Percentiles rank a stretch among this genome's conserved stretches.
Evolutionary conservation across 768 basidiomycete species (phyloP).

Genomic region (Ramaria sp.): DNA sequence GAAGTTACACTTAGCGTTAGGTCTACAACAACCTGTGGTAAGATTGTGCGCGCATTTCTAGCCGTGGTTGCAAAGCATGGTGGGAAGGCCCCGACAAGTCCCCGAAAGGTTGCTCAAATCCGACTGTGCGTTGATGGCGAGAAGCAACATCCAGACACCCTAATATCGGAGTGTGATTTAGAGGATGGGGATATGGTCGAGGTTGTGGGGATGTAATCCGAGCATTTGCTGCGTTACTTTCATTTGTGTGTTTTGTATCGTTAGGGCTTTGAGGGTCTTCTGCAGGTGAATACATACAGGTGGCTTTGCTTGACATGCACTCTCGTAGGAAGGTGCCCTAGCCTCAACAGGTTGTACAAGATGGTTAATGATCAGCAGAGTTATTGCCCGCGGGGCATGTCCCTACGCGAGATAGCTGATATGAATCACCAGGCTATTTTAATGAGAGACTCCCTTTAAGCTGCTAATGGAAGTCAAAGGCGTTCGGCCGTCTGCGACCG

Average conservation of each 20-base stretch:
- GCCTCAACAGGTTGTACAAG: no score
- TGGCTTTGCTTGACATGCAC: no score
- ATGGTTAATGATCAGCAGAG: no score
- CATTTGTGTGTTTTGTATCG: background rate
- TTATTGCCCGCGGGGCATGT: no score
- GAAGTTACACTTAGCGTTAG: constrained; percentile 59
- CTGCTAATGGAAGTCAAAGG: no score
- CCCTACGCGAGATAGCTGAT: no score
- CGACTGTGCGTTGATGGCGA: constrained; percentile 78
- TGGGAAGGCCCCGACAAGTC: constrained; percentile 15
- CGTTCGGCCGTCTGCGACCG: no score
- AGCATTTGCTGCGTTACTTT: background rate
- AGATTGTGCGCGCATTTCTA: constrained; percentile 66
- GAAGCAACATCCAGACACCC: constrained; percentile 42
- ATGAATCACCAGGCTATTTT: no score
- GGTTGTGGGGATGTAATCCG: constrained; percentile 42
- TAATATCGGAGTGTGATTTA: constrained; percentile 57
- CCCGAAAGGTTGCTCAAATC: constrained; percentile 43
- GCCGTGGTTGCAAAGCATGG: constrained; percentile 16
- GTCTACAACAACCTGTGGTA: constrained; percentile 63
- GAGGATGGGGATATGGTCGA: constrained; percentile 79
- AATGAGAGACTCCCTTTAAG: no score
- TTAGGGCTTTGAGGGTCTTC: background rate
- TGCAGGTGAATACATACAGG: background rate
- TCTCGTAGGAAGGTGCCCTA: no score